Evolutionary conservation across 2,329 filamentous ascomycete species (phyloP), one percentile per base, ranked within the genome.

Genomic region (Penicillium sp.): DNA sequence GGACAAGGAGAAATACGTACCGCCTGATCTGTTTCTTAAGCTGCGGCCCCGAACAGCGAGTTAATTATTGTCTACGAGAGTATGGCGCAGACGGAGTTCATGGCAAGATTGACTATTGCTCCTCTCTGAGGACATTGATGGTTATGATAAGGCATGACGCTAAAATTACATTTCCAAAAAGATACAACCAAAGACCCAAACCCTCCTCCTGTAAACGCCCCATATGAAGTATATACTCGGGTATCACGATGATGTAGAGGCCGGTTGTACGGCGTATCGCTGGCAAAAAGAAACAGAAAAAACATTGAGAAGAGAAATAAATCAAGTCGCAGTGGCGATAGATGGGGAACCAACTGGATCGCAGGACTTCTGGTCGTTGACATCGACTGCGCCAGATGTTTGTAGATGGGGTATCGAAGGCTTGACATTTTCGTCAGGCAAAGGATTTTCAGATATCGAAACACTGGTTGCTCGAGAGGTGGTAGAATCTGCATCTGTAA

Each of bases 11-110:
- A 58, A 48, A 34, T 70, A 65, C 46, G 52, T 58, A 11, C 65
- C 61, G 16, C 65, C 62, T 10, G 71, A 72, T 52, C 63, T 73
- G 58, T 74, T 72, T 52, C 53, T 73, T 43, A 65, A 55, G 29
- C 19, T 46, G 39, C 58, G 59, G 23, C 52, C 59, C 6, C 51
- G 47, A 36, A 58, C 55, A 13, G 53, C 48, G 3, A 52, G 50
- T 24, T 55, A 39, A 26, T n/a, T 7, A 16, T 3, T 16, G 14
- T 37, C 16, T 26, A 26, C n/a, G n/a, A 28, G 23, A 49, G 31
- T 26, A 29, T 16, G 16, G 26, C n/a, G 16, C 24, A 7, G n/a
- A 18, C n/a, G 16, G 6, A 3, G 16, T 37, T 21, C 34, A 37
- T 37, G 9, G 7, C 2, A n/a, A 23, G 18, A 37, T 23, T 37